A percentile compares a stretch with the other conserved stretches of the same genome.
phyloP scores from a whole-genome alignment of 2,329 filamentous ascomycete species.

The Arthrobotrys iridis region DNA sequence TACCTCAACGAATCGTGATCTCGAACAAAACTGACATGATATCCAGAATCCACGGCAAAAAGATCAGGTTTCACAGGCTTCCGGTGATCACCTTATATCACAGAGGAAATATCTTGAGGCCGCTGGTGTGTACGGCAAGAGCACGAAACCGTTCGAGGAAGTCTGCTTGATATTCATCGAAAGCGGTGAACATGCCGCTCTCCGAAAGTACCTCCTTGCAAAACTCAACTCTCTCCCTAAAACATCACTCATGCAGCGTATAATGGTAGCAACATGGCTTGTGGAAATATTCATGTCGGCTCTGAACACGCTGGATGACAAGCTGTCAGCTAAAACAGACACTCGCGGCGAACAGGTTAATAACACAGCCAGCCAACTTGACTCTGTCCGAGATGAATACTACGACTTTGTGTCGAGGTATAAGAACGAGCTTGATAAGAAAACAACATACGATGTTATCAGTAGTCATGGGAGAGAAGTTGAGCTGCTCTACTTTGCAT shows the following conservation, averaged over 20 bases:
- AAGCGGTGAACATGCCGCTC: conserved; percentile 84
- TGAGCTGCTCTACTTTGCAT: conserved; percentile 90
- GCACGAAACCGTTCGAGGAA: conserved; percentile 96
- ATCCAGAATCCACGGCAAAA: conserved; percentile 74
- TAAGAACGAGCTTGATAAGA: conserved; percentile 86
- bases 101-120: conserved; percentile 87
- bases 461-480: conserved; percentile 94
- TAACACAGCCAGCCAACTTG: conserved; percentile 50
- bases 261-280: conserved; percentile 95
- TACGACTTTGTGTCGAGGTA: conserved; percentile 87
- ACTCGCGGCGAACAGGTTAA: conserved; percentile 45
- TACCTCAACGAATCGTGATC: too few relatives aligned
- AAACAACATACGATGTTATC: conserved; percentile 94
- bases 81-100: conserved; percentile 84
- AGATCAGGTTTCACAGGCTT: conserved; percentile 89
- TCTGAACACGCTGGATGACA: conserved; percentile 92
- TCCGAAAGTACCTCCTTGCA: conserved; percentile 86
- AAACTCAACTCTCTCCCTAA: conserved; percentile 86
- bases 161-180: conserved; percentile 92
- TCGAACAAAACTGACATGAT: conserved; percentile 3
- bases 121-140: conserved; percentile 89
- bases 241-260: conserved; percentile 85
- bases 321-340: conserved; percentile 79
- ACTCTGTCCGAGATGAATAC: conserved; percentile 73
- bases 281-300: conserved; percentile 98